Evolutionary conservation across 1,139 yeast genomes (phyloP).

Genomic region (Arxiozyma slooffiae): DNA sequence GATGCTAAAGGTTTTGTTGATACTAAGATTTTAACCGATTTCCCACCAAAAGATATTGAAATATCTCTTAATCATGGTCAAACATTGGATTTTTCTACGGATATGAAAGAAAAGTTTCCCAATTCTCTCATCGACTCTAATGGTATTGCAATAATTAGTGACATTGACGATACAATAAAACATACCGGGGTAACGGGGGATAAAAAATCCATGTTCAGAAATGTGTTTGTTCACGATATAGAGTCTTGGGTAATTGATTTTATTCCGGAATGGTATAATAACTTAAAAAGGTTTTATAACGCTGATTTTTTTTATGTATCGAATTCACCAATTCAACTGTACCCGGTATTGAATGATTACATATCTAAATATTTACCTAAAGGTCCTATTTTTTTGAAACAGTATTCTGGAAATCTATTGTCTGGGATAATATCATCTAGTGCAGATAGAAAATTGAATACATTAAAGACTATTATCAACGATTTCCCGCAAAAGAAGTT

Average conservation of each 20-base stretch:
- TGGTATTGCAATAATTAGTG: constrained; percentile 70
- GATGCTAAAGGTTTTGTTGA: constrained; percentile 56
- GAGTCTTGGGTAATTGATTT: constrained; percentile 62
- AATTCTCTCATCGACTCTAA: constrained; percentile 22
- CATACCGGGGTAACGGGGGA: constrained; percentile 85
- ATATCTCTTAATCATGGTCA: constrained; percentile 22
- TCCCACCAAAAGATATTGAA: constrained; percentile 43
- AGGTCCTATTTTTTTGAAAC: constrained; percentile 72
- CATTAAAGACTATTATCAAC: constrained; percentile 51
- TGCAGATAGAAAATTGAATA: constrained; percentile 62
- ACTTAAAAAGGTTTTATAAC: constrained; percentile 34
- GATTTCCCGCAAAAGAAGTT: constrained; percentile 76
- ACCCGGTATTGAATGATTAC: constrained; percentile 52
- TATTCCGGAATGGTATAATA: constrained; percentile 59
- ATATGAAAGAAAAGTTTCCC: constrained; percentile 10
- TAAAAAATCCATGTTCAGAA: constrained; percentile 69
- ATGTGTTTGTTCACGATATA: constrained; percentile 59
- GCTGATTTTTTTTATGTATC: constrained; percentile 82
- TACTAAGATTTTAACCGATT: constrained; percentile 39
- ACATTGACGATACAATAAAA: constrained; percentile 90
- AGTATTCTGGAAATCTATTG: constrained; percentile 68
- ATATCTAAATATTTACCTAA: constrained; percentile 50
- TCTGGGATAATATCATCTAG: constrained; percentile 81
- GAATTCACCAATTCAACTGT: constrained; percentile 89
- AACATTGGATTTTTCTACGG: constrained; percentile 8